Base-by-base conservation (phyloP, 2,329 filamentous ascomycete genomes). In the Neofusicoccum umdonicola region DNA sequence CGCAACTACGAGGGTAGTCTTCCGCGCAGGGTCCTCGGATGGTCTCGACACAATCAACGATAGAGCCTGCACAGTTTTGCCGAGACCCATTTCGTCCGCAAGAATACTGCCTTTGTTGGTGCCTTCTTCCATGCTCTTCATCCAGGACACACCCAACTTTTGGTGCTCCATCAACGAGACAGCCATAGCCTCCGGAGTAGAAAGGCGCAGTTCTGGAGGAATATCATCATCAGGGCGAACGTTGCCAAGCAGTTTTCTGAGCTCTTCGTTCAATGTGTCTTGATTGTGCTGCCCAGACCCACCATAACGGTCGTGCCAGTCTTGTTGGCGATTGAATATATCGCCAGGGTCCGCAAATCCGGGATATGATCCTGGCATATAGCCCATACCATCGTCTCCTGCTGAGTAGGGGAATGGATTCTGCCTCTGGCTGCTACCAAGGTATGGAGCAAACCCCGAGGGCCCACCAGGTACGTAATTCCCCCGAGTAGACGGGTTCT, bases 61-160 rank as follows among this genome's bases (percentile, higher is more conserved):
- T 22, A 97, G 81, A 4, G 91, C 89, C 67, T 94, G 92, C 27
- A 97, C 89, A 0, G 91, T 94, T 77, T 95, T 94, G 7, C 91
- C 91, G 11, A 94, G 80, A 7, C 91, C 91, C 91, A 94, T 95
- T 67, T 92, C 90, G 71, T 92, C 90, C 0, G 88, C 90, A n/a
- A 65, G 58, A 17, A 65, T 62, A 22, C 90, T 89, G 17, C 91
- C 91, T 70, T 90, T 92, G 62, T 88, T 87, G 2, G 80, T 83
- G 8, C 90, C 87, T 64, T 86, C 83, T 75, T 94, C 91, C 81
- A 89, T 90, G 6, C 85, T 84, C 70, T 87, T 87, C 79, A 95
- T 85, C 91, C 91, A 95, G 1, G 87, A 84, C 42, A 94, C 75
- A 3, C 90, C 91, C 17, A 94, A 80, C 70, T 91, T 88, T 73